Evolutionary conservation across 1,139 yeast species (phyloP), one percentile per base, ranked within the genome.

Genomic region (Diutina catenulata): DNA sequence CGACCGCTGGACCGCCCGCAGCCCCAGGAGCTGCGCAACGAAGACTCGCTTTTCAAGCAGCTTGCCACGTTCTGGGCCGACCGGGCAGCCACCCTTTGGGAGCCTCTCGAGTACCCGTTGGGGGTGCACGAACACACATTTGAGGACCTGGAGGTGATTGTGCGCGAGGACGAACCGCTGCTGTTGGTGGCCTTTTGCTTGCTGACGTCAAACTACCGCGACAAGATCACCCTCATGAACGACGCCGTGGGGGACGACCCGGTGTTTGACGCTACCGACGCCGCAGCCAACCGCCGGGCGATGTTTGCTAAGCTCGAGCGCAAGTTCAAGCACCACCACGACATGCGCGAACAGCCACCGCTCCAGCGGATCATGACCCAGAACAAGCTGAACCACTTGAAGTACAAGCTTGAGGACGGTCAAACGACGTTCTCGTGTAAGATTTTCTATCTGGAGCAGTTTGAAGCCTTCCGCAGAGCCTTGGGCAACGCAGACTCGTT

Each of bases 21-120:
- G n/a, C 21, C 21, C 9, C n/a, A 13, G 8, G 15, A 8, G 38
- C 27, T 37, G 21, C 59, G 84, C 2, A 96, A 86, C 50, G 74
- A 75, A 47, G 74, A 77, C 25, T 80, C 95, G 1, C 57, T 93
- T 25, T 71, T 93, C 60, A 86, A 84, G 49, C 78, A 95, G 0
- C 62, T 93, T 41, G 76, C 95, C 0, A 86, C 80, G 49, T 88
- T 91, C 57, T 91, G 98, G 98, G 97, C 96, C 1, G 98, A 93
- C 57, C 62, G 98, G 48, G 83, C 97, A 1, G 91, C 97, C 0
- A 82, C 95, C 2, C 70, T 93, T 18, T 93, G 98, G 98, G 87
- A 83, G 46, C 94, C 96, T 0, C 61, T 93, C 29, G 80, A 75
- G 16, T 88, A 87, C 55, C 96, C 97, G 0, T 64, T 88, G 29